These are phyloP conservation scores for Coffea eugenioides DNA, from an alignment of 257 asterid genomes.

Conservation along the genomic window DNA sequence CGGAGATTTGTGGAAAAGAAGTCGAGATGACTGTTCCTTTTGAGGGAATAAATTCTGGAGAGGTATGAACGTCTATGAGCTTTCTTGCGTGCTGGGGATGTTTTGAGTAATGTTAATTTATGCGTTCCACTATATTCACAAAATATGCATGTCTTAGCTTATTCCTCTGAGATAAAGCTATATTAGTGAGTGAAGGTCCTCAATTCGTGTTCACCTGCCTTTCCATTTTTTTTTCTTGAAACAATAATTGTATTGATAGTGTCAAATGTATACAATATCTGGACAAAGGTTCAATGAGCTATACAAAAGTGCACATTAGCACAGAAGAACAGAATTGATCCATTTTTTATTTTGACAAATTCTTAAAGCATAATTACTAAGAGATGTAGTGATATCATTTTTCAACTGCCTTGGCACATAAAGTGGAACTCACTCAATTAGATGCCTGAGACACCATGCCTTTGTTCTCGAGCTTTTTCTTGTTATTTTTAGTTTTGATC, in stretches of 20 bases:
- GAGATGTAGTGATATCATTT: too few relatives aligned
- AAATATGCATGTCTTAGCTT: background rate
- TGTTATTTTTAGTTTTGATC: background rate
- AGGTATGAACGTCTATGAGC: conserved; percentile 48
- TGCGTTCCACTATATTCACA: background rate
- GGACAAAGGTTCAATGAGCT: too few relatives aligned
- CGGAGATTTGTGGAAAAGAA: conserved; percentile 76
- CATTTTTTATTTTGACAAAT: too few relatives aligned
- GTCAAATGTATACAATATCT: too few relatives aligned
- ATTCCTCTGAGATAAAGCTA: background rate
- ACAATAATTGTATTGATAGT: too few relatives aligned
- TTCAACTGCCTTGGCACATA: background rate
- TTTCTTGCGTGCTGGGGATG: background rate
- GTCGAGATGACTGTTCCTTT: conserved; percentile 89
- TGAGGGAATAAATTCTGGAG: conserved; percentile 77
- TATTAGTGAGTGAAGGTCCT: background rate
- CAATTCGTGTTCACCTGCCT: background rate
- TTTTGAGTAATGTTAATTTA: background rate
- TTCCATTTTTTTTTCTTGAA: too few relatives aligned
- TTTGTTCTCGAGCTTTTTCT: background rate
- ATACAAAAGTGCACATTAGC: too few relatives aligned
- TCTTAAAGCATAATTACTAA: too few relatives aligned
- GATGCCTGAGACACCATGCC: background rate
- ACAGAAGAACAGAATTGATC: too few relatives aligned
- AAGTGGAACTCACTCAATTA: background rate